Evolutionary conservation across 192 early-diverging fungal genomes (phyloP).

Genomic region (Entophlyctis luteolus): DNA sequence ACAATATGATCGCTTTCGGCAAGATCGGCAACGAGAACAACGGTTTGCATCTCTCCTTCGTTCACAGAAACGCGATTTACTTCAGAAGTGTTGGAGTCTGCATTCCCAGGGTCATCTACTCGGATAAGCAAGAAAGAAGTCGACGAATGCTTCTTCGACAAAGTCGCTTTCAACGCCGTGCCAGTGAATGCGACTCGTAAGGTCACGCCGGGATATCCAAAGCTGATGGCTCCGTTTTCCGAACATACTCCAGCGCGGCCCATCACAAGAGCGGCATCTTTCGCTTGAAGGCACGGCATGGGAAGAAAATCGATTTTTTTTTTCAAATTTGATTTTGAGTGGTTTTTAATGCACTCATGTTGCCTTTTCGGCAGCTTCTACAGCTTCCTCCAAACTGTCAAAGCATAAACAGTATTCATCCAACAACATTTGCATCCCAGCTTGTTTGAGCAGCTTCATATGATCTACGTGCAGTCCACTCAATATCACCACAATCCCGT

Average conservation of each 20-base stretch:
- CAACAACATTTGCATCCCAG: constrained; percentile 8
- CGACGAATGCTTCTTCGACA: no score
- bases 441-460: constrained; percentile 2
- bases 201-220: not conserved
- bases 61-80: no score
- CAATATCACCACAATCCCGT: constrained; percentile 19
- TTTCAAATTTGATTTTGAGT: no score
- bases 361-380: not conserved
- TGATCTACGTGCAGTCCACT: constrained; percentile 20
- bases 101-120: no score
- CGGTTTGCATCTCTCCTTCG: no score
- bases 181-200: not conserved
- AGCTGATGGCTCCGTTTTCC: not conserved
- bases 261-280: no score
- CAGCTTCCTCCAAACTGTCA: constrained; percentile 20
- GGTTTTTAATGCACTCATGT: no score
- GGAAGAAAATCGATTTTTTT: no score
- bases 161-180: no score
- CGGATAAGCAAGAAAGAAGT: no score
- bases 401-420: not conserved
- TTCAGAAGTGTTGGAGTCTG: no score
- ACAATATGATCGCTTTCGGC: not conserved
- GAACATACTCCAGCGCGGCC: not conserved
- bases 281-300: no score
- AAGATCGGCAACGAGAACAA: not conserved